phyloP scores from a whole-genome alignment of 768 basidiomycete species.

The Lanmaoa rubissima region DNA sequence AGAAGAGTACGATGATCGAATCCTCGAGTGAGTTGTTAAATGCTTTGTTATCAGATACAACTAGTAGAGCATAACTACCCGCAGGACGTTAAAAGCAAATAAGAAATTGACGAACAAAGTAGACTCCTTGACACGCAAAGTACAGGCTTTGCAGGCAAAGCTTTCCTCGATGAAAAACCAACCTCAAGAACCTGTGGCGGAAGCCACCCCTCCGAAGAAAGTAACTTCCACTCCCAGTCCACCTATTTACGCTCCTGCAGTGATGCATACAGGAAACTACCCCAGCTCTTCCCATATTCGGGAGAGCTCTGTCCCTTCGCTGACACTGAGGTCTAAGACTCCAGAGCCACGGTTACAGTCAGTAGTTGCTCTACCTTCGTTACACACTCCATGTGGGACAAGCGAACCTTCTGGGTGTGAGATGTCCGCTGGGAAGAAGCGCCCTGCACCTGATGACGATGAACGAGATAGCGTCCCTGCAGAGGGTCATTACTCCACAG shows the following conservation, averaged over 20 bases:
- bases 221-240: constrained; percentile 11
- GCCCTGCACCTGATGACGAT: constrained; percentile 76
- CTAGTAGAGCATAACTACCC: constrained; percentile 4
- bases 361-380: constrained; percentile 24
- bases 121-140: constrained; percentile 69
- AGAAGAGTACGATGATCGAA: constrained; percentile 80
- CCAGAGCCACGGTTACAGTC: constrained; percentile 41
- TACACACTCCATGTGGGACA: constrained; percentile 49
- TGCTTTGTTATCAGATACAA: constrained; percentile 3
- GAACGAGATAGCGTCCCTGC: constrained; percentile 59
- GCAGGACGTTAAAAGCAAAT: constrained; percentile 75
- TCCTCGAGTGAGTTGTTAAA: constrained; percentile 56
- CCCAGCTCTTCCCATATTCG: constrained; percentile 9
- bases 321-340: constrained; percentile 48
- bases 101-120: constrained; percentile 72
- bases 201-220: constrained; percentile 9
- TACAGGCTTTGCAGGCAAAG: constrained; percentile 69
- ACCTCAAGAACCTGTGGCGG: constrained; percentile 15
- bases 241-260: constrained; percentile 10
- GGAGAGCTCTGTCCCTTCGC: constrained; percentile 45
- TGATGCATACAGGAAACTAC: not conserved
- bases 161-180: constrained; percentile 52
- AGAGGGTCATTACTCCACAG: constrained; percentile 55
- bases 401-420: constrained; percentile 33
- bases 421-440: constrained; percentile 58